Evolutionary conservation across 306 rosid species (phyloP).

Genomic region (Clitoria ternatea): DNA sequence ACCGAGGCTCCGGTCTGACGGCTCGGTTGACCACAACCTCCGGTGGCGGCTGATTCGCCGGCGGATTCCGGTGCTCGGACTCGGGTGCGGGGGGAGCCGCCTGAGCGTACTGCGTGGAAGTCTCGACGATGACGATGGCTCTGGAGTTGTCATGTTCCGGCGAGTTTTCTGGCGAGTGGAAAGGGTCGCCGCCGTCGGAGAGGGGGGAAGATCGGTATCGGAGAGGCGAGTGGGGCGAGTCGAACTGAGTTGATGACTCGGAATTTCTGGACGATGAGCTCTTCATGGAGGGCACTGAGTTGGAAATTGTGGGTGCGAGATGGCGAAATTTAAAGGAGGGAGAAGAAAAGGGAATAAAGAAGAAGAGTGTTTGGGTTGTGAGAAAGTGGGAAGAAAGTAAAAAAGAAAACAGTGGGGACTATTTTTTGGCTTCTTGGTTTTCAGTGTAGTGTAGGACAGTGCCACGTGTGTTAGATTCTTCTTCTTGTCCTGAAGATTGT

Average conservation of each 20-base stretch:
- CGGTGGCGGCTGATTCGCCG: constrained; percentile 27
- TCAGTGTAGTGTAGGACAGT: constrained; percentile 27
- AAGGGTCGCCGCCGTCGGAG: constrained; percentile 71
- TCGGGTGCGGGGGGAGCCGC: constrained; percentile 19
- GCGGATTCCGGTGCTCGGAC: constrained; percentile 26
- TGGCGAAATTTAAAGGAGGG: constrained; percentile 28
- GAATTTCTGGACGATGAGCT: constrained; percentile 50
- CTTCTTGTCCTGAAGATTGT: neutral
- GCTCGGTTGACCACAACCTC: constrained; percentile 36
- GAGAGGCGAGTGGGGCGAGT: constrained; percentile 70
- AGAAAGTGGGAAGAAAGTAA: constrained; percentile 26
- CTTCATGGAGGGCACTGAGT: constrained; percentile 43
- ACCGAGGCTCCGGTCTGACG: constrained; percentile 42
- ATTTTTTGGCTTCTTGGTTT: constrained; percentile 21
- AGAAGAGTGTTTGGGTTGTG: constrained; percentile 39
- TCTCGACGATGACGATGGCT: constrained; percentile 52
- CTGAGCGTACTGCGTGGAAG: constrained; percentile 41
- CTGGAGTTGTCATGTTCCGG: constrained; percentile 48
- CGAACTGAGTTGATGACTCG: constrained; percentile 45
- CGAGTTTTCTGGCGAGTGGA: constrained; percentile 53
- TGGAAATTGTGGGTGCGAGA: neutral
- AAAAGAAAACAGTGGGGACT: neutral
- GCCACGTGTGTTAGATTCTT: constrained; percentile 32
- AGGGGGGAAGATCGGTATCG: constrained; percentile 61
- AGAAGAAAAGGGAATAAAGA: neutral